Evolutionary conservation across 345 rosid genomes (phyloP).

Genomic region (Aethionema arabicum): DNA sequence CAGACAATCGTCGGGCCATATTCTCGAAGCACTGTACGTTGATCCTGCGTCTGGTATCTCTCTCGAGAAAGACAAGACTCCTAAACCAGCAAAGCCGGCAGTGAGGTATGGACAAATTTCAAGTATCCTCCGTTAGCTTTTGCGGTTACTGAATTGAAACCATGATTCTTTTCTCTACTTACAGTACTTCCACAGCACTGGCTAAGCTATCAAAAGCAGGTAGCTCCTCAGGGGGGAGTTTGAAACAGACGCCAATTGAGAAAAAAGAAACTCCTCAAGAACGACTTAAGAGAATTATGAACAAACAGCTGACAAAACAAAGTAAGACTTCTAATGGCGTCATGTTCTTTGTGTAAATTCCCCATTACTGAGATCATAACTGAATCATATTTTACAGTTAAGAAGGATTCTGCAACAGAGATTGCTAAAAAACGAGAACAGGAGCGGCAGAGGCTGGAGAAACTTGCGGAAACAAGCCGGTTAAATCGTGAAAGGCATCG

Average conservation of each 20-base stretch:
- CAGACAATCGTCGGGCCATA: slow-evolving; percentile 83
- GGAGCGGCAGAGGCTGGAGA: slow-evolving; percentile 86
- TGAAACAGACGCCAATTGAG: slow-evolving; percentile 59
- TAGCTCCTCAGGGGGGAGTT: slow-evolving; percentile 49
- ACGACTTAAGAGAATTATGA: slow-evolving; percentile 95
- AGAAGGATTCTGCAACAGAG: slow-evolving; percentile 92
- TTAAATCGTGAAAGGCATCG: slow-evolving; percentile 59
- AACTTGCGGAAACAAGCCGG: slow-evolving; percentile 86
- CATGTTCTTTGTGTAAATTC: neutral
- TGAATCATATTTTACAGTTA: slow-evolving; percentile 53
- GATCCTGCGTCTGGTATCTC: slow-evolving; percentile 97
- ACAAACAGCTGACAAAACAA: slow-evolving; percentile 84
- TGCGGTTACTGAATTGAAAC: neutral
- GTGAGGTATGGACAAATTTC: slow-evolving; percentile 50
- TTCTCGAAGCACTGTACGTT: slow-evolving; percentile 95
- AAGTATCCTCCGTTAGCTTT: neutral
- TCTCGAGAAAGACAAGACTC: slow-evolving; percentile 68
- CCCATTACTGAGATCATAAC: slow-evolving; percentile 15
- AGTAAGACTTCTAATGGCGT: slow-evolving; percentile 46
- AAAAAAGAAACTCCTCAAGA: slow-evolving; percentile 99
- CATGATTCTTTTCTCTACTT: neutral
- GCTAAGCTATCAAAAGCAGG: slow-evolving; percentile 76
- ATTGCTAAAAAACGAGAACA: slow-evolving; percentile 92
- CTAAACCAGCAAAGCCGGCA: slow-evolving; percentile 49
- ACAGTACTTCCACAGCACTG: slow-evolving; percentile 68